These are phyloP conservation scores for Stemphylium lycopersici DNA, from an alignment of 2,329 filamentous ascomycete species.

Conservation along the genomic window DNA sequence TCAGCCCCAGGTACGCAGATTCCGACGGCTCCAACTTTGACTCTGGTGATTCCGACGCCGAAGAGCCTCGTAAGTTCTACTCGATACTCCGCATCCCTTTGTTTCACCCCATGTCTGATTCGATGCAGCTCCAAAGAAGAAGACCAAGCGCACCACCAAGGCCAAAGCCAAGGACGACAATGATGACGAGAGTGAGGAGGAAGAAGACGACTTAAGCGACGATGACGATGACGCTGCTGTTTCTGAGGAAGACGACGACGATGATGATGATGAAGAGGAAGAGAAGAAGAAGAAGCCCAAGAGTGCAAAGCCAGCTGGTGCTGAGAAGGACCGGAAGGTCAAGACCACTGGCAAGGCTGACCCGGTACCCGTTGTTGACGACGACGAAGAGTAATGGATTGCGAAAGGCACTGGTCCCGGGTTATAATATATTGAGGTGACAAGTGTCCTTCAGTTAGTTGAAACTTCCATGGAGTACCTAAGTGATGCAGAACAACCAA, in stretches of 20 bases:
- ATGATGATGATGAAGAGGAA: conserved; percentile 42
- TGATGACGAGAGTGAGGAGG: conserved; percentile 37
- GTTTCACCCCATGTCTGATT: conserved; percentile 1
- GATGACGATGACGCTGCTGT: conserved; percentile 10
- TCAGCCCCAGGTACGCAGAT: conserved; percentile 42
- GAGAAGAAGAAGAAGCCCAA: conserved; percentile 45
- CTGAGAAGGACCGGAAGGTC: conserved; percentile 43
- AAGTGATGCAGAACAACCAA: too few relatives aligned
- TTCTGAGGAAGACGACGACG: conserved; percentile 39
- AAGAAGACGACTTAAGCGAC: conserved; percentile 28
- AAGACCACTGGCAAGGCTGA: conserved; percentile 37
- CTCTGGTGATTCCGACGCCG: conserved; percentile 45
- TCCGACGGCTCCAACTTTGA: conserved; percentile 47
- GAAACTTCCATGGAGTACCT: too few relatives aligned
- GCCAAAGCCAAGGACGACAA: conserved; percentile 40
- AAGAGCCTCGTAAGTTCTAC: conserved; percentile 42
- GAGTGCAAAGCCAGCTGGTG: conserved; percentile 46
- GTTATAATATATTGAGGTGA: not conserved
- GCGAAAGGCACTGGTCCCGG: not conserved
- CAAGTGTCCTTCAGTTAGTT: not conserved
- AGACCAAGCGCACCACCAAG: conserved; percentile 41
- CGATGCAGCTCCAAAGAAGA: conserved; percentile 43
- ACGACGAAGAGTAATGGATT: conserved; percentile 29
- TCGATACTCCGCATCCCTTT: not conserved
- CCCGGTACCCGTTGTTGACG: conserved; percentile 41